These are phyloP conservation scores for Plantago coronopus DNA, from an alignment of 305 asterid species.

Conservation along the genomic window DNA sequence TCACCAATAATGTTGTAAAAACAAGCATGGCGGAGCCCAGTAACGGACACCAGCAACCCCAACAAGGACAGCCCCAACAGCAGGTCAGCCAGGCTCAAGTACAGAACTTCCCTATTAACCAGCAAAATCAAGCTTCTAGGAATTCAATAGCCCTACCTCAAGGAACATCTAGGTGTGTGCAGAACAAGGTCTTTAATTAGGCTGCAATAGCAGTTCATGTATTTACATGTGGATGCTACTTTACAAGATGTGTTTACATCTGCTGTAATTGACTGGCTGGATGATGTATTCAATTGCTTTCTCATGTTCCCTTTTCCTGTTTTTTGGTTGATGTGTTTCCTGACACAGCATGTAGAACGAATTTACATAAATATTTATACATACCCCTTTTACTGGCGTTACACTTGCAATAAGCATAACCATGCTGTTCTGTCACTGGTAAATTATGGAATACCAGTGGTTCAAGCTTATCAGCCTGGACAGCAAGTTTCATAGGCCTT, in stretches of 20 bases:
- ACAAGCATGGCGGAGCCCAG: slow-evolving; percentile 37
- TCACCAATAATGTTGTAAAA: slow-evolving; percentile 44
- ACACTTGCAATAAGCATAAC: slow-evolving; percentile 1
- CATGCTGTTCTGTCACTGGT: not conserved
- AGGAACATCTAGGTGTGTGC: slow-evolving; percentile 99
- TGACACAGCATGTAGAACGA: slow-evolving; percentile 25
- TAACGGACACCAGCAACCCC: slow-evolving; percentile 47
- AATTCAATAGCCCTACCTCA: slow-evolving; percentile 77
- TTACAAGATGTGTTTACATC: slow-evolving; percentile 25
- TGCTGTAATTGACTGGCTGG: slow-evolving; percentile 40
- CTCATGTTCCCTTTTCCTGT: slow-evolving; percentile 20
- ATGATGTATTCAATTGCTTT: slow-evolving; percentile 32
- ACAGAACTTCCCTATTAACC: slow-evolving; percentile 53
- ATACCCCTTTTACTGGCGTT: not conserved
- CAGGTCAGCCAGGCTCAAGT: slow-evolving; percentile 46
- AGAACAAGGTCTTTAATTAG: slow-evolving; percentile 77
- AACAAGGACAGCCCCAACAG: slow-evolving; percentile 53
- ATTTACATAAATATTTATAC: slow-evolving; percentile 17
- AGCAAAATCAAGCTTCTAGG: slow-evolving; percentile 68
- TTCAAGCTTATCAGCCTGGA: no score
- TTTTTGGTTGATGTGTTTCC: slow-evolving; percentile 8
- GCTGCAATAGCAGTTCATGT: slow-evolving; percentile 43
- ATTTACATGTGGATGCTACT: slow-evolving; percentile 34
- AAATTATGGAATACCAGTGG: not conserved
- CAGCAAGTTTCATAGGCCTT: no score